Percentiles rank a stretch among this genome's conserved stretches.
These are phyloP conservation scores for Saccharomycopsis malanga DNA, from an alignment of 805 yeast species.

Conservation along the genomic window DNA sequence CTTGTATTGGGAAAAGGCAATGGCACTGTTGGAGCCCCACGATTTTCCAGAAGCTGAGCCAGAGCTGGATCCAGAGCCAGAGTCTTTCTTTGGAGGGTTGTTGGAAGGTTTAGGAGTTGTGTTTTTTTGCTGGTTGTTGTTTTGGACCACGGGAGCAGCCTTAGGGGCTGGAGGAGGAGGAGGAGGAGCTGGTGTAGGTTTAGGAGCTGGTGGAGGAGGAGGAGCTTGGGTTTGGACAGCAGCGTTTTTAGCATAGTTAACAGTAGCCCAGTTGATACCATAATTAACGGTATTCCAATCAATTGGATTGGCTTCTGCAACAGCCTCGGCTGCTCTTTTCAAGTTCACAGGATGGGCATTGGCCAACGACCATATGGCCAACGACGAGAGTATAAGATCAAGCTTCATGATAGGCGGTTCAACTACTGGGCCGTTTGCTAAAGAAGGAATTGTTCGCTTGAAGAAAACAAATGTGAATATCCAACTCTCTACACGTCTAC, in stretches of 20 bases:
- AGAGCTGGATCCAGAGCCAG: conserved; percentile 29
- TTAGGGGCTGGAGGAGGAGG: neutral
- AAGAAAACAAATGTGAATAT: too few relatives aligned
- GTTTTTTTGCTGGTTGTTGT: conserved; percentile 5
- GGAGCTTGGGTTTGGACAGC: conserved; percentile 8
- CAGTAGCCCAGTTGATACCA: neutral
- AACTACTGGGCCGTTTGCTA: too few relatives aligned
- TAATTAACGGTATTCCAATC: conserved; percentile 13
- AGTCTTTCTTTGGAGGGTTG: conserved; percentile 22
- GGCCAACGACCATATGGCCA: too few relatives aligned
- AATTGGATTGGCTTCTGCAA: neutral
- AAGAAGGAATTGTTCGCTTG: too few relatives aligned
- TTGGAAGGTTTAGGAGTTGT: neutral
- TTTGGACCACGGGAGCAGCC: neutral
- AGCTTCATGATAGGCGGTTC: too few relatives aligned
- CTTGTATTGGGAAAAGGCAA: conserved; percentile 76
- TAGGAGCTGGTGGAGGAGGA: conserved; percentile 6
- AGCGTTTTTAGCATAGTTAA: conserved; percentile 5
- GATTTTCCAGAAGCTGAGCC: conserved; percentile 29
- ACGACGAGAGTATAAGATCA: too few relatives aligned
- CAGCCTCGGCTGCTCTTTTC: neutral
- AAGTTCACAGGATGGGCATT: neutral
- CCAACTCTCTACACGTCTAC: too few relatives aligned
- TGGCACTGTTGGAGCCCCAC: conserved; percentile 35
- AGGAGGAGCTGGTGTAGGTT: conserved; percentile 3